These are phyloP conservation scores for Zygnema cylindricum DNA, from an alignment of 139 green algal genomes.

Conservation along the genomic window DNA sequence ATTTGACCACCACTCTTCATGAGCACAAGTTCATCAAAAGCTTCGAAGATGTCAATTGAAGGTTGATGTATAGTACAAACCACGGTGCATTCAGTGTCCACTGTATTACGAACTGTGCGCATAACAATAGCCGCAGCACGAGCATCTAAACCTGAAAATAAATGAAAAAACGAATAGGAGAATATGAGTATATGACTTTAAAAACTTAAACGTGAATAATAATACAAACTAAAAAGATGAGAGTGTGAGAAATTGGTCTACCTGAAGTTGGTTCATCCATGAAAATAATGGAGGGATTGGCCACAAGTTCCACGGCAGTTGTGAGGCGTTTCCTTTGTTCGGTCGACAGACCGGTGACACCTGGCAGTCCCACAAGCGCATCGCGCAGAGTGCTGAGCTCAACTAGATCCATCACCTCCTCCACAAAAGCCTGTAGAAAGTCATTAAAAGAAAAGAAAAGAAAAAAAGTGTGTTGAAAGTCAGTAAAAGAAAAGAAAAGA, in stretches of 20 bases:
- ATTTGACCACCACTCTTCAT: slow-evolving; percentile 76
- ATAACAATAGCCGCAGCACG: slow-evolving; percentile 60
- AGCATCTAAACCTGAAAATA: slow-evolving; percentile 48
- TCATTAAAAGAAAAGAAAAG: too few relatives aligned
- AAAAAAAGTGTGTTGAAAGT: too few relatives aligned
- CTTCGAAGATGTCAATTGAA: slow-evolving; percentile 57
- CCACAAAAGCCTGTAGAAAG: slow-evolving; percentile 70
- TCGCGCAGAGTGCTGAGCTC: slow-evolving; percentile 71
- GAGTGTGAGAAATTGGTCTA: slow-evolving; percentile 58
- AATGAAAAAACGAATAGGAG: background rate
- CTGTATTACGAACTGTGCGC: slow-evolving; percentile 53
- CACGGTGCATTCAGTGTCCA: slow-evolving; percentile 73
- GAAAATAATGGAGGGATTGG: slow-evolving; percentile 71
- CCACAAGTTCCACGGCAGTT: slow-evolving; percentile 92
- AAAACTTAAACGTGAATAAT: background rate
- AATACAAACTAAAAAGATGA: background rate
- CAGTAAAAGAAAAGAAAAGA: too few relatives aligned
- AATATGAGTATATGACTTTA: background rate
- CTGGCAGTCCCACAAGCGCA: slow-evolving; percentile 66
- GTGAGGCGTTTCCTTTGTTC: slow-evolving; percentile 92
- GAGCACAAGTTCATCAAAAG: slow-evolving; percentile 72
- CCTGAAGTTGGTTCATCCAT: slow-evolving; percentile 66
- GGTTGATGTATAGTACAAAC: slow-evolving; percentile 95
- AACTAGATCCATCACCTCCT: slow-evolving; percentile 78
- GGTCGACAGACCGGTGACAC: slow-evolving; percentile 69